Evolutionary conservation across 352 stramenopile genomes (phyloP).

Genomic region (Phytophthora vignae): DNA sequence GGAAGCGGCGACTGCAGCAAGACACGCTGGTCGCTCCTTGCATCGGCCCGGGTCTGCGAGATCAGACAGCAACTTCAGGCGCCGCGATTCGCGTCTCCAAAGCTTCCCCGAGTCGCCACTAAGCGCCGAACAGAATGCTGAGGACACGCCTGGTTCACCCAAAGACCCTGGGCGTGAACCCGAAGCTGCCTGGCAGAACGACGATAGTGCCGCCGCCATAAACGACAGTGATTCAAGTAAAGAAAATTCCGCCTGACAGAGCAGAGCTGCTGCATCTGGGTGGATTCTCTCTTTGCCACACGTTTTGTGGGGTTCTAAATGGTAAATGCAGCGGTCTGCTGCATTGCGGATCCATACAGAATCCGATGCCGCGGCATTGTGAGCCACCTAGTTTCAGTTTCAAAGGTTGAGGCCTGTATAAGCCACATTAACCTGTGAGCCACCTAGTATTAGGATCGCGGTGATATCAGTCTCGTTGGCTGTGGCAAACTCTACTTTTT

Average conservation of each 20-base stretch:
- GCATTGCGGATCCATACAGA: not conserved
- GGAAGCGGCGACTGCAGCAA: not conserved
- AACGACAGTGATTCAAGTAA: not conserved
- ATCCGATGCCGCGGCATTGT: not conserved
- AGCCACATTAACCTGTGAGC: too few species aligned
- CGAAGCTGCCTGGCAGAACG: not conserved
- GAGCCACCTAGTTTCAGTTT: slow-evolving; percentile 1
- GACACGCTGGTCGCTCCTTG: not conserved
- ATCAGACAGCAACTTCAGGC: not conserved
- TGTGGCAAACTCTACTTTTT: not conserved
- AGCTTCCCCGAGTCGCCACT: not conserved
- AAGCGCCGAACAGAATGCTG: not conserved
- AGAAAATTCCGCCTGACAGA: not conserved
- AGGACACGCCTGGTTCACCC: not conserved
- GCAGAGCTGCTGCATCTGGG: not conserved
- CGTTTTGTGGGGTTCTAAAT: not conserved
- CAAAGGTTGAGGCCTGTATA: too few species aligned
- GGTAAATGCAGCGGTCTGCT: not conserved
- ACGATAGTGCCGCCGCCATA: not conserved
- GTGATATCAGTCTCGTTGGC: not conserved
- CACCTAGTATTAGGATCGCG: not conserved
- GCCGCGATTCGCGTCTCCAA: not conserved
- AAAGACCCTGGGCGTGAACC: not conserved
- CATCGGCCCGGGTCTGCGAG: not conserved
- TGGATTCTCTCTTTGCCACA: not conserved